Conservation (phyloP, 352 stramenopile genomes). For the Globisporangium paroecandrum region DNA sequence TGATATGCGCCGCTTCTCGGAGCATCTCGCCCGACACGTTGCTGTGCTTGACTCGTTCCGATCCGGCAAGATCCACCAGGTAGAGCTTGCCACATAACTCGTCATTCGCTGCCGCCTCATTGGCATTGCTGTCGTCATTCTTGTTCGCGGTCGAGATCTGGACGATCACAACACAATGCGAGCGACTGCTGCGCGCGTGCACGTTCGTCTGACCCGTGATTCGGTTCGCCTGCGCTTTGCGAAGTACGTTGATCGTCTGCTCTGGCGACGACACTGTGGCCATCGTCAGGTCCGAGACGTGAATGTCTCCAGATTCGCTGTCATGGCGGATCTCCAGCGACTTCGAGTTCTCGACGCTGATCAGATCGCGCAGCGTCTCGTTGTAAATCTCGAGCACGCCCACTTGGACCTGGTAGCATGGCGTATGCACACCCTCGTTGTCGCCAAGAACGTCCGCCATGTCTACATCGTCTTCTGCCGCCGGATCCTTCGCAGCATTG, state of each 20-base stretch:
- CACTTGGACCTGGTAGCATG: slow-evolving; percentile 75
- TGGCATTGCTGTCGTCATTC: slow-evolving; percentile 23
- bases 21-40: slow-evolving; percentile 84
- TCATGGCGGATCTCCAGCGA: slow-evolving; percentile 75
- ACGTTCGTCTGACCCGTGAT: slow-evolving; percentile 85
- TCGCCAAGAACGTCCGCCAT: not conserved
- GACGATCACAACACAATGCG: slow-evolving; percentile 91
- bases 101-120: slow-evolving; percentile 27
- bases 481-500: slow-evolving; percentile 27
- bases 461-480: slow-evolving; percentile 20
- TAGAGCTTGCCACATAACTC: slow-evolving; percentile 87
- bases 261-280: slow-evolving; percentile 56
- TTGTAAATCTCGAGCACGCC: slow-evolving; percentile 98
- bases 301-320: slow-evolving; percentile 60
- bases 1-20: slow-evolving; percentile 78
- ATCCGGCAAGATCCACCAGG: slow-evolving; percentile 91
- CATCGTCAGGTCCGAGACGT: slow-evolving; percentile 74
- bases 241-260: slow-evolving; percentile 66
- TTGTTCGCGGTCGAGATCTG: slow-evolving; percentile 69
- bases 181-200: slow-evolving; percentile 89
- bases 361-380: slow-evolving; percentile 89
- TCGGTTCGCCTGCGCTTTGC: slow-evolving; percentile 68
- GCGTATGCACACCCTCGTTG: slow-evolving; percentile 1
- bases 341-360: slow-evolving; percentile 63
- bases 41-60: slow-evolving; percentile 90